Conservation (phyloP, 2,329 filamentous ascomycete genomes). For the Fusarium clavum region DNA sequence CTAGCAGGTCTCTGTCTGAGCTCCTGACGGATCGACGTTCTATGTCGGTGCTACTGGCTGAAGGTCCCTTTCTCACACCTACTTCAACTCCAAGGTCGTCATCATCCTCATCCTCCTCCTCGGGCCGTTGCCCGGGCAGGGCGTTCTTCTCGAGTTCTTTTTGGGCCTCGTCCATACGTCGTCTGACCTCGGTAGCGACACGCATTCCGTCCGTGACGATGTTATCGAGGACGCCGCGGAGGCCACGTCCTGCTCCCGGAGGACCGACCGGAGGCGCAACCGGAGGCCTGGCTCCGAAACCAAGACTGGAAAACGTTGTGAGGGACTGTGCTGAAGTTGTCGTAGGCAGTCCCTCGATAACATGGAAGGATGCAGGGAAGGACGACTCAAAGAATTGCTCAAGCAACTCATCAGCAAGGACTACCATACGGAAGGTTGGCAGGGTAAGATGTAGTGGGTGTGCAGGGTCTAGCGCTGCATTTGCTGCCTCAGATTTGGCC, state of each 20-base stretch:
- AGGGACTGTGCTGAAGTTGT: slow-evolving; percentile 68
- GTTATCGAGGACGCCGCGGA: slow-evolving; percentile 94
- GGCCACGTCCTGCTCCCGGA: slow-evolving; percentile 72
- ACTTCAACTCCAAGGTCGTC: slow-evolving; percentile 62
- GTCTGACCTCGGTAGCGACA: slow-evolving; percentile 89
- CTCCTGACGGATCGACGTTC: slow-evolving; percentile 74
- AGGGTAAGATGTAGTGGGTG: slow-evolving; percentile 96
- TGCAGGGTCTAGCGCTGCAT: slow-evolving; percentile 89
- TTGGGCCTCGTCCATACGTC: slow-evolving; percentile 95
- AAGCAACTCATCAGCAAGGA: slow-evolving; percentile 92
- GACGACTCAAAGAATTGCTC: slow-evolving; percentile 98
- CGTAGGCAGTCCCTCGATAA: slow-evolving; percentile 72
- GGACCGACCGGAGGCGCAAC: slow-evolving; percentile 55
- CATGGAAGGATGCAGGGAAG: slow-evolving; percentile 91
- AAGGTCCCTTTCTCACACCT: slow-evolving; percentile 53
- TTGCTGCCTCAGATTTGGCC: slow-evolving; percentile 80
- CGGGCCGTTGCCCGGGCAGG: slow-evolving; percentile 70
- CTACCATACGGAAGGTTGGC: slow-evolving; percentile 98
- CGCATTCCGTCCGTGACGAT: slow-evolving; percentile 98
- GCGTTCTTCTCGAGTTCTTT: slow-evolving; percentile 89
- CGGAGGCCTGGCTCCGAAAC: slow-evolving; percentile 60
- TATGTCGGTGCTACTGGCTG: slow-evolving; percentile 61
- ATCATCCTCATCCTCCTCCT: slow-evolving; percentile 78
- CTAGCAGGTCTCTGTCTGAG: slow-evolving; percentile 76
- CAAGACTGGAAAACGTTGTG: slow-evolving; percentile 84